Evolutionary conservation across 495 filamentous ascomycete species (phyloP).

Genomic region (Daldinia grandis): DNA sequence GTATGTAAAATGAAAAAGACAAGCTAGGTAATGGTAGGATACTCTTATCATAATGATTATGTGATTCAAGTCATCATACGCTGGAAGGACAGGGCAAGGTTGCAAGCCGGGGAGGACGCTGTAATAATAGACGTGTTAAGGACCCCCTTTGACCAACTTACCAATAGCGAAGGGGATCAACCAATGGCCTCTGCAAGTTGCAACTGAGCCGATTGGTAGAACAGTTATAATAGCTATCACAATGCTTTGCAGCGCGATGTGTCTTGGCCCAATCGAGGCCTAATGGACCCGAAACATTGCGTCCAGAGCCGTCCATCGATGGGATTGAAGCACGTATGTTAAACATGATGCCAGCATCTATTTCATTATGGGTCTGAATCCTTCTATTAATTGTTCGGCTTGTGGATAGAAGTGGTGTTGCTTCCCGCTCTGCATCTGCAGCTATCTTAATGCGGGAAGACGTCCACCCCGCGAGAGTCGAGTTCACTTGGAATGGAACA

Average conservation of each 20-base stretch:
- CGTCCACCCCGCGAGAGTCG: constrained; percentile 1
- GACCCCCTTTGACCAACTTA: constrained; percentile 12
- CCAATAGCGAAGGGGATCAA: constrained; percentile 8
- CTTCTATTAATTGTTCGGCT: constrained; percentile 14
- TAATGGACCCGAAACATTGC: constrained; percentile 33
- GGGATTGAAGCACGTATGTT: constrained; percentile 10
- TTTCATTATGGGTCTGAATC: constrained; percentile 29
- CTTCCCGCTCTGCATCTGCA: constrained; percentile 35
- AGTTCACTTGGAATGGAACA: constrained; percentile 2
- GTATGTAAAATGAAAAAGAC: neutral
- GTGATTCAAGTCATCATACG: constrained; percentile 15
- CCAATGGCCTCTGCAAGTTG: constrained; percentile 24
- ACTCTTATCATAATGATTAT: constrained; percentile 4
- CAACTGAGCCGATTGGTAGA: constrained; percentile 39
- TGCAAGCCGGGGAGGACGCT: constrained; percentile 25
- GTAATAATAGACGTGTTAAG: constrained; percentile 38
- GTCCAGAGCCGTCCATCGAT: constrained; percentile 6
- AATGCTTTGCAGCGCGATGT: constrained; percentile 16
- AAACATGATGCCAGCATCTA: constrained; percentile 15
- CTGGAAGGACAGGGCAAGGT: constrained; percentile 14
- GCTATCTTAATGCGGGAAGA: constrained; percentile 17
- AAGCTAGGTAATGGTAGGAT: constrained; percentile 5
- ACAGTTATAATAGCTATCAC: constrained; percentile 1
- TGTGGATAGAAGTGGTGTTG: constrained; percentile 27
- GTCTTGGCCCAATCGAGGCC: constrained; percentile 22